Percentiles rank a stretch among this genome's conserved stretches.
Conservation (phyloP, 176 grass and related monocot species). For the Carex littledalei region DNA sequence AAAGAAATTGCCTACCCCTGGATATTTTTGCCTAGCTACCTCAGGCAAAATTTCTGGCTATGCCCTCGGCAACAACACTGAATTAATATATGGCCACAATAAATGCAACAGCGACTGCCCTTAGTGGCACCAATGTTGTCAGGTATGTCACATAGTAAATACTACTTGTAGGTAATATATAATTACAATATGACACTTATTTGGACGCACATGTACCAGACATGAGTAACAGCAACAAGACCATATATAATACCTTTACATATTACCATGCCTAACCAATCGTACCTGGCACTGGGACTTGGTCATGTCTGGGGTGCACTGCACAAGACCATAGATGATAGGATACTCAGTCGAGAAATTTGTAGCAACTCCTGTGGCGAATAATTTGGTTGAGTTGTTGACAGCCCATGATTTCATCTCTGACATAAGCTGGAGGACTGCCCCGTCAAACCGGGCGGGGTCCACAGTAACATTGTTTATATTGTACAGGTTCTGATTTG, state of each 20-base stretch:
- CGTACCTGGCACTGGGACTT: conserved; percentile 26
- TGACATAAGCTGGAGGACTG: conserved; percentile 6
- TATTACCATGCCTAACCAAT: neutral
- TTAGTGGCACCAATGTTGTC: too few relatives aligned
- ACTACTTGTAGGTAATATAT: neutral
- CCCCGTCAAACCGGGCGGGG: neutral
- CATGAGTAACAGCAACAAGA: neutral
- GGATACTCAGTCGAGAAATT: neutral
- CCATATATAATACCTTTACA: neutral
- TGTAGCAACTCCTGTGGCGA: neutral
- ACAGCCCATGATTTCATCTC: conserved; percentile 2
- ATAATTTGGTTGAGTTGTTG: conserved; percentile 15
- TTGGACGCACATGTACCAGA: neutral
- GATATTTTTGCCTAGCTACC: too few relatives aligned
- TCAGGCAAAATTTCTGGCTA: too few relatives aligned
- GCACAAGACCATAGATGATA: conserved; percentile 35
- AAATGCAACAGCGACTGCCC: neutral
- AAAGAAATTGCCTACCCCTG: too few relatives aligned
- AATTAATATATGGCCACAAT: neutral
- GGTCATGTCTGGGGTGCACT: conserved; percentile 41
- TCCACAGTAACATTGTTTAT: neutral
- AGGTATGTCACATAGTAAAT: neutral
- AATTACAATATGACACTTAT: neutral
- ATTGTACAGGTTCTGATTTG: neutral
- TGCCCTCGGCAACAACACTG: neutral